Base-by-base conservation (phyloP, 2,329 filamentous ascomycete genomes). In the Fusarium sp. region DNA sequence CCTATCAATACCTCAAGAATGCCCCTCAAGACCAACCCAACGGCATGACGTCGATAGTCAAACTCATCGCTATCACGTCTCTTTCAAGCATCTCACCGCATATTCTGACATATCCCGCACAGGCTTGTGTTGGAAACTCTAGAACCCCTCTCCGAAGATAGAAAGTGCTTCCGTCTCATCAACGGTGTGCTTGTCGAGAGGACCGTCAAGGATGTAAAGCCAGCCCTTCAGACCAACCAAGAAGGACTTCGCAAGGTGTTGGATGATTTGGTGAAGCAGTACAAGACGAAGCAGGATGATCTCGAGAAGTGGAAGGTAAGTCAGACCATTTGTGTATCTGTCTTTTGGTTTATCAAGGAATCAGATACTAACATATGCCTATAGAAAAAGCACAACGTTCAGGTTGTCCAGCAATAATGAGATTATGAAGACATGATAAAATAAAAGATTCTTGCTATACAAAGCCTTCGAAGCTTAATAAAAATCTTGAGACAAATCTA, bases 141-240 rank as follows among this genome's bases (percentile, higher is more conserved):
- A 67, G 87, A 91, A 62, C 94, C 94, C 45, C 87, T 98, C 24
- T 86, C 92, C 1, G 87, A 85, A 68, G 92, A 97, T 71, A 92
- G 96, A 75, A 99, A 97, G 83, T 98, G 95, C 82, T 99, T 98
- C 82, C 94, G 96, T 73, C 93, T 99, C 88, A 96, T 99, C 79
- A 98, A 99, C 79, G 96, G 96, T 45, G 94, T 98, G 24, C 83
- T 99, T 60, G 93, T 97, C 54, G 96, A 99, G 83, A 88, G 94
- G 72, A 98, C 95, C 17, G 93, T 99, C 71, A 87, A 93, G 79
- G 96, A 98, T 79, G 93, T 99, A 14, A 85, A 97, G 56, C 96
- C 96, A 7, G 92, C 93, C 26, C 85, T 99, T 64, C 91, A 93
- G 82, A 98, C 94, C 20, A 98, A 99, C 78, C 92, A 93, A 26